These are phyloP conservation scores for Yarrowia galli DNA, from an alignment of 1,139 yeast genomes.

Conservation along the genomic window DNA sequence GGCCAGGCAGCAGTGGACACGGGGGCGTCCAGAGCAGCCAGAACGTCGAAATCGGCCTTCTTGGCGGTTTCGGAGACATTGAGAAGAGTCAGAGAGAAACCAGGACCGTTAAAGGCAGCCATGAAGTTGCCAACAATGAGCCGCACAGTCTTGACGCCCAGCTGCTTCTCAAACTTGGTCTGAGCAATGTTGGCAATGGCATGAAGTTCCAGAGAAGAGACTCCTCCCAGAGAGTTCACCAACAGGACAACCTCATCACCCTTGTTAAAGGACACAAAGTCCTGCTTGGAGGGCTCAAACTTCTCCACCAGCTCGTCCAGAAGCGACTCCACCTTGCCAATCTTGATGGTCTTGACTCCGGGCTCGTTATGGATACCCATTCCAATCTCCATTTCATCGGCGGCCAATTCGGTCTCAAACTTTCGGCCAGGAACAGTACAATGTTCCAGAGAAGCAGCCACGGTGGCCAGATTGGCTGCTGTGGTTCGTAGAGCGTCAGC, in stretches of 20 bases:
- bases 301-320: slow-evolving; percentile 47
- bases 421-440: slow-evolving; percentile 86
- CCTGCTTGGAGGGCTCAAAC: slow-evolving; percentile 39
- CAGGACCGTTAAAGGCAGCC: slow-evolving; percentile 90
- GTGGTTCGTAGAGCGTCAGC: slow-evolving; percentile 66
- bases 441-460: slow-evolving; percentile 89
- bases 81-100: slow-evolving; percentile 79
- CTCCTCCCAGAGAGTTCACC: slow-evolving; percentile 78
- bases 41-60: slow-evolving; percentile 50
- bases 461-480: slow-evolving; percentile 73
- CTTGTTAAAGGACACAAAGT: slow-evolving; percentile 60
- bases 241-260: slow-evolving; percentile 72
- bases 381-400: slow-evolving; percentile 81
- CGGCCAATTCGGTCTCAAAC: slow-evolving; percentile 61
- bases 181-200: slow-evolving; percentile 64
- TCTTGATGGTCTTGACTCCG: slow-evolving; percentile 63
- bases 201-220: slow-evolving; percentile 75
- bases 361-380: slow-evolving; percentile 98
- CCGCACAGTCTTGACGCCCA: slow-evolving; percentile 67
- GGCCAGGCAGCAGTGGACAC: slow-evolving; percentile 86
- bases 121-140: slow-evolving; percentile 76
- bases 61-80: slow-evolving; percentile 61
- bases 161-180: slow-evolving; percentile 54
- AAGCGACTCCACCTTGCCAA: slow-evolving; percentile 62
- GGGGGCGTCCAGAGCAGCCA: slow-evolving; percentile 65